Base-by-base conservation (phyloP, 148 eudicot genomes). In the Silene latifolia region DNA sequence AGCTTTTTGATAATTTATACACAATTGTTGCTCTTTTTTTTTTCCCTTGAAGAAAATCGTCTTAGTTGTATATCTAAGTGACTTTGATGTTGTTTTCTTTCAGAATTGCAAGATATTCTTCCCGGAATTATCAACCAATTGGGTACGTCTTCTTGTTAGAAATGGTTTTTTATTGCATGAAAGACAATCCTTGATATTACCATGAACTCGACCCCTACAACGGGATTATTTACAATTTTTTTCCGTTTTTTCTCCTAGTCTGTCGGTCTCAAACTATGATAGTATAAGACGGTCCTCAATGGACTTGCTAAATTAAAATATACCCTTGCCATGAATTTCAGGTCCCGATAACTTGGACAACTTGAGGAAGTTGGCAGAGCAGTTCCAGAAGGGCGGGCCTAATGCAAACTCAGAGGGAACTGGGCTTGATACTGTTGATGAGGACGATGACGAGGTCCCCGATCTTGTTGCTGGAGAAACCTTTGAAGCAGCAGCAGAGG, bases 291-390 rank as follows among this genome's bases (percentile, higher is more conserved):
- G 5, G 56, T 51, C 56, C 15, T 51, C 56, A 51, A 51, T 12
- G 53, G 53, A 48, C 53, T 51, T 12, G 17, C 56, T 51, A 9
- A 12, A 51, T 51, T 51, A 48, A 39, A 39, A 29, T 7, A 21
- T n/a, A 23, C 15, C 14, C 2, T 19, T 44, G 23, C 11, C 23
- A 27, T 32, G 21, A 8, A 65, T 73, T 62, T 72, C 86, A 90
- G 98, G 98, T 59, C 97, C 97, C 0, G 97, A 93, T 76, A 91
- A 93, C 85, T 82, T 91, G 88, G 98, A 91, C 83, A 88, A 91
- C 74, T 75, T 89, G 80, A 91, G 88, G 88, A 91, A 86, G 77
- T 64, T 93, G 44, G 88, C 97, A 0, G 94, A 87, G 78, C 89
- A 89, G 77, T 93, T 89, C 82, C 89, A 89, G 85, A 88, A 76